phyloP scores from a whole-genome alignment of 768 basidiomycete genomes.

The Boletales sp. region DNA sequence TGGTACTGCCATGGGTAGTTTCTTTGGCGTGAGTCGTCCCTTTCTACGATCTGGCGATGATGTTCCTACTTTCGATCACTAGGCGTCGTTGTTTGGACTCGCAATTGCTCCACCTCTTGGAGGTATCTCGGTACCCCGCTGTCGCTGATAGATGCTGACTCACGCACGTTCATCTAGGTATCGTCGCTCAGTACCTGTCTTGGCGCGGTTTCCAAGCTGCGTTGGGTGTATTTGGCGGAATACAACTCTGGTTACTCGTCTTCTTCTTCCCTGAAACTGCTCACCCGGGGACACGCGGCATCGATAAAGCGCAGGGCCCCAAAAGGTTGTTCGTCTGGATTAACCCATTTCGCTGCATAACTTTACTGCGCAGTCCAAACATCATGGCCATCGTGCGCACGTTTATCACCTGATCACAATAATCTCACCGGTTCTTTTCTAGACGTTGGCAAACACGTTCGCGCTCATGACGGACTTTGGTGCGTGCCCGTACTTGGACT shows the following conservation, averaged over 20 bases:
- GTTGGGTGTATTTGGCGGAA: conserved; percentile 39
- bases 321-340: conserved; percentile 40
- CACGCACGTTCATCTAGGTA: conserved; percentile 28
- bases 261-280: conserved; percentile 64
- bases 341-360: conserved; percentile 55
- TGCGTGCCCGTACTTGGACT: conserved; percentile 27
- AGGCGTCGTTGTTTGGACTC: conserved; percentile 54
- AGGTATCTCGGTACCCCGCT: conserved; percentile 29
- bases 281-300: conserved; percentile 53
- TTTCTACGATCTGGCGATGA: background rate
- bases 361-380: conserved; percentile 57
- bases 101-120: conserved; percentile 59
- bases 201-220: conserved; percentile 60
- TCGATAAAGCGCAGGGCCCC: conserved; percentile 40
- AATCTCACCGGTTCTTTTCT: conserved; percentile 14
- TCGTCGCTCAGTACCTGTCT: conserved; percentile 55
- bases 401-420: background rate
- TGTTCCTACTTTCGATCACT: background rate
- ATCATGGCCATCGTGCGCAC: conserved; percentile 49
- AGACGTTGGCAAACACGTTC: conserved; percentile 40
- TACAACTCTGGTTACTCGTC: conserved; percentile 38
- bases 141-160: background rate
- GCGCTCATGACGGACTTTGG: conserved; percentile 26
- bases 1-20: conserved; percentile 56
- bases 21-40: conserved; percentile 41